Base-by-base conservation (phyloP, 345 rosid species). In the Boechera stricta region DNA sequence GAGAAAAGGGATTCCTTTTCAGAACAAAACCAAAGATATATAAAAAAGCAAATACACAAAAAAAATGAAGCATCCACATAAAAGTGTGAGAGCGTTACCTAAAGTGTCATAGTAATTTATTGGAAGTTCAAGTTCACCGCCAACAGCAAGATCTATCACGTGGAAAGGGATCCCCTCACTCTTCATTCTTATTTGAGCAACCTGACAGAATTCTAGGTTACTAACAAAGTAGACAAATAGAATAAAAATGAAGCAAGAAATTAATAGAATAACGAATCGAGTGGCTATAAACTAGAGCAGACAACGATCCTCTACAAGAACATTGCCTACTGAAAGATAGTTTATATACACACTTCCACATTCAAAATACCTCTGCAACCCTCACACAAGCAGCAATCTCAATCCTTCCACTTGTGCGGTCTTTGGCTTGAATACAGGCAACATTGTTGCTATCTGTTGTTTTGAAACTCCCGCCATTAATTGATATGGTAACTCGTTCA, bases 361-460 rank as follows among this genome's bases (percentile, higher is more conserved):
- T 28, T 52, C 52, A 71, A 8, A 60, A 57, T 87, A 94, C 97
- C 98, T 94, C 97, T 44, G 94, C 90, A 76, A 94, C 92, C 80
- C 86, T 86, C 81, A 94, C 82, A 81, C 98, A 94, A 58, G 96
- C 78, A 83, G 97, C 98, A 77, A 94, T 84, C 85, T 89, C 98
- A 42, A 69, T 77, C 79, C 90, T 90, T 72, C 96, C 98, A 71
- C 83, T 89, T 68, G 84, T 74, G 67, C 86, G 89, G 82, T 94
- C 96, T 80, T 91, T 94, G 62, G 91, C 98, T 72, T 85, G 93
- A 83, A 94, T 87, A 84, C 98, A 94, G 29, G 93, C 97, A 58
- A 87, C 80, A 86, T 81, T 84, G 80, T 86, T 86, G 72, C 85
- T 87, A 64, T 84, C 86, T 9, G 78, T 69, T 65, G 98, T 94